Conservation (phyloP, 2,329 filamentous ascomycete species). For the Botryotinia calthae region DNA sequence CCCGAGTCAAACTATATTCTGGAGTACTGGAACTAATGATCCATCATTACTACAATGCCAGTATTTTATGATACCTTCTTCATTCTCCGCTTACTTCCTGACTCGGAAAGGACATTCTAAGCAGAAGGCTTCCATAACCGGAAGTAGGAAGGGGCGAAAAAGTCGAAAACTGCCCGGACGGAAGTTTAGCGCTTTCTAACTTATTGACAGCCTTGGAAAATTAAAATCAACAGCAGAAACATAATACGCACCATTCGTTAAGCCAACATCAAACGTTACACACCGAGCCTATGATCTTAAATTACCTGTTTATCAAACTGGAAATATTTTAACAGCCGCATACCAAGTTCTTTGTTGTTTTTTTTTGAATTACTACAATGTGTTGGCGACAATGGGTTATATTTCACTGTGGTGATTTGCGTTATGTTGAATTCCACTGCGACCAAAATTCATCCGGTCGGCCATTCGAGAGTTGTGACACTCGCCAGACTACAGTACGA, state of each 20-base stretch:
- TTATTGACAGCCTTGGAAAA: too few species aligned
- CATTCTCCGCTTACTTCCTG: background rate
- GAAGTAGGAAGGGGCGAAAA: background rate
- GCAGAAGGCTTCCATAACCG: background rate
- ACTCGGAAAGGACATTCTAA: background rate
- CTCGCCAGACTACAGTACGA: background rate
- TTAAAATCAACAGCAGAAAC: background rate
- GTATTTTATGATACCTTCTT: background rate
- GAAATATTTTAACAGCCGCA: background rate
- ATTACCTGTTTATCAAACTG: background rate
- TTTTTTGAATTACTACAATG: background rate
- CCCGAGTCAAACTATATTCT: background rate
- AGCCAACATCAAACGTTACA: background rate
- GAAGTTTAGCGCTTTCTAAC: background rate
- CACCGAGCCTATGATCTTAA: background rate
- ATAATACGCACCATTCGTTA: background rate
- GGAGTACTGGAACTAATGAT: background rate
- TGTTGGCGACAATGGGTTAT: background rate
- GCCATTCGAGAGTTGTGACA: background rate
- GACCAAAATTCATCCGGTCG: background rate
- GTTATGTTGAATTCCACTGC: background rate
- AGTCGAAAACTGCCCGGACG: too few species aligned
- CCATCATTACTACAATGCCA: background rate
- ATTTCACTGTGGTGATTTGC: background rate
- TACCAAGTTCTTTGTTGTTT: background rate